These are phyloP conservation scores for Ophiocordyceps camponoti-saundersi DNA, from an alignment of 2,329 filamentous ascomycete genomes.

Conservation along the genomic window DNA sequence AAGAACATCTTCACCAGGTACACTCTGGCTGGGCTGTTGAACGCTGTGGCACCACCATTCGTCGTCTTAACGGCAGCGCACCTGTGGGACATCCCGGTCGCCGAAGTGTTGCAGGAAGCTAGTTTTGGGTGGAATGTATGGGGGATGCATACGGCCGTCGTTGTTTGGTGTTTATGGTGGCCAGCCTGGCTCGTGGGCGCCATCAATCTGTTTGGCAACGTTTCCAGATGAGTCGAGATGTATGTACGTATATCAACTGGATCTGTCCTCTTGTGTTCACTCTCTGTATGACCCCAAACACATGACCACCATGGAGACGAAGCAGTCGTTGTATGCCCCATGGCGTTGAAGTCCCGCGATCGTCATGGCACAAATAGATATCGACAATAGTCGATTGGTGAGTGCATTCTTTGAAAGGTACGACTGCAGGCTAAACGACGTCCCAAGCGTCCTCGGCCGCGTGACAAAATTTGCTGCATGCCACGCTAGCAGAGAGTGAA, in stretches of 20 bases:
- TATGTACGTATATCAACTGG: not conserved
- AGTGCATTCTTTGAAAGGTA: not conserved
- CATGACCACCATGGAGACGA: not conserved
- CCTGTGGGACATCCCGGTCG: slow-evolving; percentile 23
- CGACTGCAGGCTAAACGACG: slow-evolving; percentile 54
- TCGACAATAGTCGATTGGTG: too few species aligned
- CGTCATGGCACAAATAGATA: too few species aligned
- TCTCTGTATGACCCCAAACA: not conserved
- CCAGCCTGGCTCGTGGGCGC: slow-evolving; percentile 66
- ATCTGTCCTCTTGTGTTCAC: not conserved
- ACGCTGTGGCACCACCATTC: slow-evolving; percentile 43
- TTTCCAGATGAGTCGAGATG: not conserved
- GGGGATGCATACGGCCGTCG: slow-evolving; percentile 75
- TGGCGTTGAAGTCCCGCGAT: too few species aligned
- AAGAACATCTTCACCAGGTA: slow-evolving; percentile 19
- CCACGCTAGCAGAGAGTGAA: slow-evolving; percentile 90
- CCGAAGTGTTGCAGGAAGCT: slow-evolving; percentile 49
- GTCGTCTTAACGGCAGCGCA: slow-evolving; percentile 30
- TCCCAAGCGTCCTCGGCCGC: slow-evolving; percentile 94
- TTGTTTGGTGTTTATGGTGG: slow-evolving; percentile 94
- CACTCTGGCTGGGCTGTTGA: slow-evolving; percentile 33
- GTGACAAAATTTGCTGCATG: slow-evolving; percentile 99
- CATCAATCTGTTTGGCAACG: slow-evolving; percentile 30
- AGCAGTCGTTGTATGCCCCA: too few species aligned
- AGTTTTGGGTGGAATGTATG: slow-evolving; percentile 81